Evolutionary conservation across 1,139 yeast species (phyloP).

Genomic region (Hansenula lynferdii): DNA sequence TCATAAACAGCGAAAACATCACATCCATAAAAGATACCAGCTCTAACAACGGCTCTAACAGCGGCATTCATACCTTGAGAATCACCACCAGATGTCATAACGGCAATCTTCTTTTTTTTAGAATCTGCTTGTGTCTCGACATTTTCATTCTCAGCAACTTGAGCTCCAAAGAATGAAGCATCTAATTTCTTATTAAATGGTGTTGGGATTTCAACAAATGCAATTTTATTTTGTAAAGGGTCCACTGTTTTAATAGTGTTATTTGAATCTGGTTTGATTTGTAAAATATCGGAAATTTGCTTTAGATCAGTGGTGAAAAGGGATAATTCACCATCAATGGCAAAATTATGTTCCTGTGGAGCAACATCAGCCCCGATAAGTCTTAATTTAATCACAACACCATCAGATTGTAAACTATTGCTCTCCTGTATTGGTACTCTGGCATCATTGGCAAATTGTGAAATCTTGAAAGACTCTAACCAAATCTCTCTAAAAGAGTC

Average conservation of each 20-base stretch:
- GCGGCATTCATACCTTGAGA: conserved; percentile 87
- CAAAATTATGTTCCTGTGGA: conserved; percentile 11
- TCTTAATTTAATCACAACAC: conserved; percentile 60
- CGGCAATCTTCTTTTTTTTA: conserved; percentile 56
- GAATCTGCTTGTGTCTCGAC: conserved; percentile 7
- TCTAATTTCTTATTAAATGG: conserved; percentile 30
- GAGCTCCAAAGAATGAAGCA: conserved; percentile 26
- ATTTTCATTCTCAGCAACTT: conserved; percentile 6
- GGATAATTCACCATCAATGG: conserved; percentile 34
- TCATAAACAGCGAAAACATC: conserved; percentile 71
- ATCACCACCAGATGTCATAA: conserved; percentile 87
- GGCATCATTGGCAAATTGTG: conserved; percentile 43
- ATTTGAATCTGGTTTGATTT: conserved; percentile 1
- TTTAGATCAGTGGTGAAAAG: conserved; percentile 50
- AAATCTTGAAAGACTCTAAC: conserved; percentile 65
- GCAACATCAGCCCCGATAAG: conserved; percentile 37
- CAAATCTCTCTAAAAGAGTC: conserved; percentile 67
- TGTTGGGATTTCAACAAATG: conserved; percentile 35
- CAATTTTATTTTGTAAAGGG: conserved; percentile 52
- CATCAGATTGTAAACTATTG: conserved; percentile 38
- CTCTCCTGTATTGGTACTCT: conserved; percentile 57
- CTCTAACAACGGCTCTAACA: conserved; percentile 73
- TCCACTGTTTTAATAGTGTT: conserved; percentile 35
- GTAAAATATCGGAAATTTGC: conserved; percentile 32
- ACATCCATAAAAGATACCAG: conserved; percentile 67